Percentiles rank a stretch among this genome's conserved stretches.
phyloP scores from a whole-genome alignment of 73 alveolate species.

The Symbiodinium natans region DNA sequence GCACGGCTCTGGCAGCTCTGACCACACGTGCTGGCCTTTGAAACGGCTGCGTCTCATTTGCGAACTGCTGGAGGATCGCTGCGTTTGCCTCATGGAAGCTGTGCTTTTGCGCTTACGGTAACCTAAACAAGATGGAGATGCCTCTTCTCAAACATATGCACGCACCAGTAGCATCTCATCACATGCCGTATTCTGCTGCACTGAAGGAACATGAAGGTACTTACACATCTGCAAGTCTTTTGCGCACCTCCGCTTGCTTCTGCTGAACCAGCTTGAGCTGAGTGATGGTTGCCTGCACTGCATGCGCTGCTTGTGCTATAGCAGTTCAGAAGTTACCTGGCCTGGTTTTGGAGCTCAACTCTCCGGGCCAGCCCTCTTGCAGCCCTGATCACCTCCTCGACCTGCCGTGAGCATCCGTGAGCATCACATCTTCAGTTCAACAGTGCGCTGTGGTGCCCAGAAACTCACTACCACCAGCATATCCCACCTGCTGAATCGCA shows the following conservation, averaged over 20 bases:
- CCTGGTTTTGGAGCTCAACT: constrained; percentile 59
- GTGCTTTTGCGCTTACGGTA: too few species aligned
- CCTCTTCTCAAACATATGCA: too few species aligned
- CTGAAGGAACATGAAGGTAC: too few species aligned
- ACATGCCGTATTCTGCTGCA: too few species aligned
- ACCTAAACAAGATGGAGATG: too few species aligned
- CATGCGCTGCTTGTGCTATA: too few species aligned
- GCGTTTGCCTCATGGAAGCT: constrained; percentile 37
- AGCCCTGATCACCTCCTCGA: constrained; percentile 46
- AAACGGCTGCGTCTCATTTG: constrained; percentile 37
- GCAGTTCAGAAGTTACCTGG: too few species aligned
- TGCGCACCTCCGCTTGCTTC: constrained; percentile 62
- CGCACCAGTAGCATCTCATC: too few species aligned
- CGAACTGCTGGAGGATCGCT: constrained; percentile 67
- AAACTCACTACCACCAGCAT: not conserved
- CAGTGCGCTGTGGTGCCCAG: not conserved
- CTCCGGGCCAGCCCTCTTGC: constrained; percentile 48
- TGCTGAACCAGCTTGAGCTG: constrained; percentile 85
- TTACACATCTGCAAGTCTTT: too few species aligned
- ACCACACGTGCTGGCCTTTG: not conserved
- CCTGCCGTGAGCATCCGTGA: not conserved
- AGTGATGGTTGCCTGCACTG: constrained; percentile 35
- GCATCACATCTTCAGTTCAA: not conserved
- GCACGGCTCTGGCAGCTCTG: not conserved
- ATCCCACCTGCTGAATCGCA: constrained; percentile 35